Conservation (phyloP, 257 asterid species). For the Solanum pennellii region DNA sequence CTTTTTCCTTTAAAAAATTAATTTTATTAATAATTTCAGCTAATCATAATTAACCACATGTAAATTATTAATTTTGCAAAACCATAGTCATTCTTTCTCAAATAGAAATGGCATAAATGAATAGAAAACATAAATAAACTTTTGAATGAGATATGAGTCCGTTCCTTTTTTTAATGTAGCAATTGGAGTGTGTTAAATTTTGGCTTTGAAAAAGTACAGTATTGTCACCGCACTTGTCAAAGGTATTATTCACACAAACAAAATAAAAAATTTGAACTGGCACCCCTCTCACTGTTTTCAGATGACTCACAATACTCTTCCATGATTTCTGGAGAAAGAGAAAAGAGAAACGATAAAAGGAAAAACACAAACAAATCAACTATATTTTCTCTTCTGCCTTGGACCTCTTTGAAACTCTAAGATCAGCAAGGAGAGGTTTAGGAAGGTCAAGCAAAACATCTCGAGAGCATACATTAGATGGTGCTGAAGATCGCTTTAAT, state of each 20-base stretch:
- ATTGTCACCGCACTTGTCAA: neutral
- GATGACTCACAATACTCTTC: neutral
- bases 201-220: neutral
- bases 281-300: neutral
- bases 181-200: neutral
- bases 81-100: neutral
- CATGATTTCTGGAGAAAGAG: neutral
- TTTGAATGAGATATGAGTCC: too few relatives aligned
- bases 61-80: neutral
- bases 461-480: constrained; percentile 15
- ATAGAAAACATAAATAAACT: too few relatives aligned
- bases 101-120: neutral
- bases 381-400: constrained; percentile 33
- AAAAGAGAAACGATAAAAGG: neutral
- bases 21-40: neutral
- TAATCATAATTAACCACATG: neutral
- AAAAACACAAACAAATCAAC: neutral
- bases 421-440: constrained; percentile 38
- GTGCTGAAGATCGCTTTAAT: constrained; percentile 45
- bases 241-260: neutral
- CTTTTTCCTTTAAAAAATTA: neutral
- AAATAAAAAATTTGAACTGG: too few relatives aligned
- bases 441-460: constrained; percentile 37
- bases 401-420: constrained; percentile 46
- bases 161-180: neutral